Evolutionary conservation across 805 yeast species (phyloP).

Genomic region (Clavispora asparagi): DNA sequence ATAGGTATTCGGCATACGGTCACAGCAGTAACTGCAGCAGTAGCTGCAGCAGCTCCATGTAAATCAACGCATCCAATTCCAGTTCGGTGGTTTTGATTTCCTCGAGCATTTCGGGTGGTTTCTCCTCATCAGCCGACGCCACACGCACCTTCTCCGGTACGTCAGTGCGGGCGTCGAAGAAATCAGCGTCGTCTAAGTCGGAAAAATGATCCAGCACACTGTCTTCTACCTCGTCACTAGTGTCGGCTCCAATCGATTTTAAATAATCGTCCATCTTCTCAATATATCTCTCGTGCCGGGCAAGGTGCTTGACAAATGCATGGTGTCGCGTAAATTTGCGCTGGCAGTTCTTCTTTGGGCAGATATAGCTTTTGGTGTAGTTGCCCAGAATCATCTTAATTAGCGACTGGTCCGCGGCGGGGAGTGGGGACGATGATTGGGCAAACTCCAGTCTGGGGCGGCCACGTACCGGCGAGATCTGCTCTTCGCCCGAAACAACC

Average conservation of each 20-base stretch:
- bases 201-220: slow-evolving; percentile 4
- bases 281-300: slow-evolving; percentile 19
- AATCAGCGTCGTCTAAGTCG: slow-evolving; percentile 1
- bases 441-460: neutral
- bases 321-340: slow-evolving; percentile 7
- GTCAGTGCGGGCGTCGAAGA: neutral
- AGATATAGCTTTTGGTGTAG: slow-evolving; percentile 4
- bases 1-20: neutral
- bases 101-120: neutral
- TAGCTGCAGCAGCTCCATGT: slow-evolving; percentile 1
- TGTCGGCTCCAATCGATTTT: slow-evolving; percentile 17
- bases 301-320: slow-evolving; percentile 12
- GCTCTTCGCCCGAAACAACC: slow-evolving; percentile 1
- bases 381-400: slow-evolving; percentile 6
- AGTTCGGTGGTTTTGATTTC: neutral
- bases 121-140: neutral
- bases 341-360: slow-evolving; percentile 10
- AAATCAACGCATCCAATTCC: slow-evolving; percentile 1
- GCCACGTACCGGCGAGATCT: neutral
- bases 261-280: slow-evolving; percentile 26
- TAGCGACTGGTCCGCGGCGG: slow-evolving; percentile 6
- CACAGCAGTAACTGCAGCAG: neutral
- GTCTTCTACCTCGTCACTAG: slow-evolving; percentile 1
- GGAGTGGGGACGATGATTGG: slow-evolving; percentile 4
- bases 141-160: neutral